Conservation (phyloP, 176 grass and related monocot genomes). For the Cymbopogon citratus region DNA sequence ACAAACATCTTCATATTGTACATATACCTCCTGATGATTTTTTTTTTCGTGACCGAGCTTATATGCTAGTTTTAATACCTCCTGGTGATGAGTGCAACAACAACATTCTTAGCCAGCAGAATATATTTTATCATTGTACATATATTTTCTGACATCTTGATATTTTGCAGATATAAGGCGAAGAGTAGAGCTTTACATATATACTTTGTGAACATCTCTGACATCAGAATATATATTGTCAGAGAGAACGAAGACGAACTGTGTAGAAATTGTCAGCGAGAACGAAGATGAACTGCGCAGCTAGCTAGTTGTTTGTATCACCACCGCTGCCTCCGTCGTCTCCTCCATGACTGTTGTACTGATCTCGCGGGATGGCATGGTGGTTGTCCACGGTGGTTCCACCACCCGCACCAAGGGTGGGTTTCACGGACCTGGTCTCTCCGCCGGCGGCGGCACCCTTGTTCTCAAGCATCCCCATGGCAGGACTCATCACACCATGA, state of each 20-base stretch:
- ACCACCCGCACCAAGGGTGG: background rate
- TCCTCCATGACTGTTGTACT: constrained; percentile 39
- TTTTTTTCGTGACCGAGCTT: no score
- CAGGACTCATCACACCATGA: background rate
- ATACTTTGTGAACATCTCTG: no score
- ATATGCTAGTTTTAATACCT: no score
- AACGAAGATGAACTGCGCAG: background rate
- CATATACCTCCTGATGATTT: background rate
- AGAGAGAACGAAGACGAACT: no score
- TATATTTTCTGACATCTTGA: no score
- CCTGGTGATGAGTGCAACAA: background rate
- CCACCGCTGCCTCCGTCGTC: background rate
- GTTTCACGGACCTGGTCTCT: background rate
- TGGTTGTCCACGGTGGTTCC: constrained; percentile 37
- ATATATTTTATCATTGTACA: background rate
- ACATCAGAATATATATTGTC: no score
- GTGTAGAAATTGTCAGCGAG: background rate
- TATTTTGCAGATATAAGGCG: no score
- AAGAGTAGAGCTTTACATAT: background rate
- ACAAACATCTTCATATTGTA: background rate
- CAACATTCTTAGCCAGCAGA: background rate
- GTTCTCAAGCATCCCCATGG: background rate
- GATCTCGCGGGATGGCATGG: constrained; percentile 49
- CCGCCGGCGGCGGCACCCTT: background rate
- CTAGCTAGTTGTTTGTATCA: constrained; percentile 34